Evolutionary conservation across 192 early-diverging fungal genomes (phyloP), one percentile per base, ranked within the genome.

Genomic region (Coemansia sp.): DNA sequence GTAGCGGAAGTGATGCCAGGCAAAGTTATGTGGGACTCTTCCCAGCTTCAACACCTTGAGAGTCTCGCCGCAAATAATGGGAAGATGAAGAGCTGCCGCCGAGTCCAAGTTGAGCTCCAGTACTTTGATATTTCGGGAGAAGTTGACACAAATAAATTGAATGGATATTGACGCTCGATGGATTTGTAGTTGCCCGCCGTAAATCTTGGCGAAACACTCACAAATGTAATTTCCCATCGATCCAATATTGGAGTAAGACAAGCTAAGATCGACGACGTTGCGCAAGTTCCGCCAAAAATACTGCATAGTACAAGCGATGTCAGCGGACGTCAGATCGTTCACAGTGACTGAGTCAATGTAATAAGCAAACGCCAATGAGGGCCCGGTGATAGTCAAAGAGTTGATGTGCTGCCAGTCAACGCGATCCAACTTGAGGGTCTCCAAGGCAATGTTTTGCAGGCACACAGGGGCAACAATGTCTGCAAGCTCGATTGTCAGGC

Each of bases 1-100:
- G 27, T 54, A 54, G 21, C 51, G 51, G 24, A 54, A 54, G 24
- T 54, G 51, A 27, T 54, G 51, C 51, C 51, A 54, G 29, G 51
- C 21, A 54, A 54, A 54, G 51, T 54, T 54, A 29, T 8, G 51
- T 1, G 51, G 51, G 4, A 54, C 51, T 24, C 24, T 31, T 3
- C 14, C 4, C 13, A 54, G 24, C 9, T 31, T 31, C 11, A 54
- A 11, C 21, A 24, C 21, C 21, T 27, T 31, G 29, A 54, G 51
- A 14, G 51, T 54, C 59, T 39, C 59, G 35, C 59, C 59, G 8
- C 29, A 14, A 14, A 31, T 31, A 11, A 7, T 31, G 24, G 51
- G 51, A 11, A 54, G 51, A 3, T 31, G 27, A 13, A 8, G 24
- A 31, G 51, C 51, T 2, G 29, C 29, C 13, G 21, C 1, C 7